Percentiles rank a stretch among this genome's conserved stretches.
These are phyloP conservation scores for Penicillium chermesinum DNA, from an alignment of 495 filamentous ascomycete species.

Conservation along the genomic window DNA sequence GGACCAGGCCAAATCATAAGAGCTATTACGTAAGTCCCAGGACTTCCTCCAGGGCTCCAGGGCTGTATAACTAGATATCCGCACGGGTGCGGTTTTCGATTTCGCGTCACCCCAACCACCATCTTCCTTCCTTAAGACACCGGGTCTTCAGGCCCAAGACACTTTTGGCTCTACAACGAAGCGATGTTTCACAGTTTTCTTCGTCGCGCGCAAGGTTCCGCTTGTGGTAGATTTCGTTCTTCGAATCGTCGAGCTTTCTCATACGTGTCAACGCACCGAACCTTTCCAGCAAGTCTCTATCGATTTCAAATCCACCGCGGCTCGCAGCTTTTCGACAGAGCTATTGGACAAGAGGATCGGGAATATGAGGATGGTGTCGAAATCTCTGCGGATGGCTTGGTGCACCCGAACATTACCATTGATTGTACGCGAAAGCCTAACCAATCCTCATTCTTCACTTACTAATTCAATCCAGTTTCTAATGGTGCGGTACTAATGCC, in stretches of 20 bases:
- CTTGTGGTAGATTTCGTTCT: not conserved
- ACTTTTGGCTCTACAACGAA: not conserved
- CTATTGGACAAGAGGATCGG: slow-evolving; percentile 7
- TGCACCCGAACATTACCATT: slow-evolving; percentile 5
- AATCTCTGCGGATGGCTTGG: slow-evolving; percentile 7
- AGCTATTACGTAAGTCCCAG: no score
- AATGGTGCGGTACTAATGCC: slow-evolving; percentile 8
- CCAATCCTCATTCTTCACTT: slow-evolving; percentile 1
- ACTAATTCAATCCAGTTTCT: slow-evolving; percentile 2
- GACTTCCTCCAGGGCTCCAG: no score
- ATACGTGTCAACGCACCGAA: slow-evolving; percentile 5
- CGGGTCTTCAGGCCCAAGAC: not conserved
- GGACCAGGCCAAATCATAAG: no score
- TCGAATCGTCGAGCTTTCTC: slow-evolving; percentile 2
- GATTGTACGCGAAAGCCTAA: slow-evolving; percentile 7
- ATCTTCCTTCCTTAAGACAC: no score
- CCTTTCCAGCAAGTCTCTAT: slow-evolving; percentile 8
- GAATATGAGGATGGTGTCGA: slow-evolving; percentile 9
- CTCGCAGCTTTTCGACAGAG: slow-evolving; percentile 9
- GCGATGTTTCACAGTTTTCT: slow-evolving; percentile 3
- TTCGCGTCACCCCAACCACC: no score
- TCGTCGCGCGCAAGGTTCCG: slow-evolving; percentile 1
- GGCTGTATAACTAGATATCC: no score
- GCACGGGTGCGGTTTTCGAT: no score
- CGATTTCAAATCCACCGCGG: slow-evolving; percentile 8